Percentiles rank a stretch among this genome's conserved stretches.
Evolutionary conservation across 306 rosid species (phyloP).

Genomic region (Corylus avellana): DNA sequence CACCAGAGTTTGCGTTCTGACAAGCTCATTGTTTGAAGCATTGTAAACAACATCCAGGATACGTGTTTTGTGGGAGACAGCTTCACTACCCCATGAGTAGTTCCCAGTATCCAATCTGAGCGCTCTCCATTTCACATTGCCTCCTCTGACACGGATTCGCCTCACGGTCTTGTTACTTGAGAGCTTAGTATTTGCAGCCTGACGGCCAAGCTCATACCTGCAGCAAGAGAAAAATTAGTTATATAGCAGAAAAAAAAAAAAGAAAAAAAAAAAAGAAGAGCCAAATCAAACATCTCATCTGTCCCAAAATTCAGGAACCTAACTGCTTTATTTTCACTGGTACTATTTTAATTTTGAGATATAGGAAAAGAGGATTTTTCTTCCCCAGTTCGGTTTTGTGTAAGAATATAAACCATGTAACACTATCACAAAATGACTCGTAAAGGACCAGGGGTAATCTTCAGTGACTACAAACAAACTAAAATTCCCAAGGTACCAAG

Average conservation of each 20-base stretch:
- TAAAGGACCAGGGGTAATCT: not conserved
- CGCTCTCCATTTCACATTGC: conserved; percentile 53
- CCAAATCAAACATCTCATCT: conserved; percentile 2
- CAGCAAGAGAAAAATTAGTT: not conserved
- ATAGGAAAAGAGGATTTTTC: not conserved
- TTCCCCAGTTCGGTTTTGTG: not conserved
- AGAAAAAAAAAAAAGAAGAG: not conserved
- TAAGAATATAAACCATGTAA: not conserved
- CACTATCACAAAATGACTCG: not conserved
- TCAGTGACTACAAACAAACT: not conserved
- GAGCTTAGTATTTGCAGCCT: conserved; percentile 46
- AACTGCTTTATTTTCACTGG: not conserved
- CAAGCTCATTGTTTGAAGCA: conserved; percentile 53
- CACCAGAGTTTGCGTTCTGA: conserved; percentile 50
- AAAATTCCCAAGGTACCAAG: not conserved
- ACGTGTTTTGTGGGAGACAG: conserved; percentile 46
- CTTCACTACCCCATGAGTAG: conserved; percentile 51
- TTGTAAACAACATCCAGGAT: conserved; percentile 48
- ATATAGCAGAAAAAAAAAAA: not conserved
- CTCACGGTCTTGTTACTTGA: conserved; percentile 53
- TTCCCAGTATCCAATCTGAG: conserved; percentile 51
- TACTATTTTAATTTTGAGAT: not conserved
- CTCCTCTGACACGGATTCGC: conserved; percentile 45
- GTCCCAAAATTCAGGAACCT: not conserved
- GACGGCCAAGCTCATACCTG: conserved; percentile 56